Evolutionary conservation across 2,329 filamentous ascomycete species (phyloP).

Genomic region (Aspergillus sp.): DNA sequence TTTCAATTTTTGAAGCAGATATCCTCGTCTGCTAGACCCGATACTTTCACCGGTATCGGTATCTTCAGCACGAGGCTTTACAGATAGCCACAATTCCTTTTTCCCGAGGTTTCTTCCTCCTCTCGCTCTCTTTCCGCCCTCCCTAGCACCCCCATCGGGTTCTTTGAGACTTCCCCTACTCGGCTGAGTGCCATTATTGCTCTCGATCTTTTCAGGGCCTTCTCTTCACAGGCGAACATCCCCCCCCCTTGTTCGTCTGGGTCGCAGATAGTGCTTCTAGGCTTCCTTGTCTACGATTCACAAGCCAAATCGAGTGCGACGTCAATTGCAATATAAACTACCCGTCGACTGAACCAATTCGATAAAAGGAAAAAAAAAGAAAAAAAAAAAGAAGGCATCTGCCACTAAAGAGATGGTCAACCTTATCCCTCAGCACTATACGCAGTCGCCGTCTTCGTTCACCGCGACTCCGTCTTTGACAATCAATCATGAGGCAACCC

Average conservation of each 20-base stretch:
- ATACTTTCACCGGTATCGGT: constrained; percentile 84
- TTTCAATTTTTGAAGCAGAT: constrained; percentile 50
- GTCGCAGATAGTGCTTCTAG: constrained; percentile 92
- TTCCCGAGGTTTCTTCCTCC: constrained; percentile 77
- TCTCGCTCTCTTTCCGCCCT: constrained; percentile 74
- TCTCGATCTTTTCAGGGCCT: constrained; percentile 74
- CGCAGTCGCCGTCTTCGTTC: constrained; percentile 73
- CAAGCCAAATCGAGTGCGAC: constrained; percentile 14
- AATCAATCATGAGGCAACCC: constrained; percentile 92
- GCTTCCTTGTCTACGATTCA: constrained; percentile 31
- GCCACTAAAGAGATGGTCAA: constrained; percentile 70
- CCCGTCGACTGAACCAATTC: background rate
- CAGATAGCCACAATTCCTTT: constrained; percentile 81
- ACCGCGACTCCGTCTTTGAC: constrained; percentile 85
- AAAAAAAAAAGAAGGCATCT: background rate
- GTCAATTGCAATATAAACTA: background rate
- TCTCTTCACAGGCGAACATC: constrained; percentile 89
- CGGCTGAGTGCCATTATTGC: constrained; percentile 71
- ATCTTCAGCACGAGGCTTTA: constrained; percentile 66
- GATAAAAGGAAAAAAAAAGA: background rate
- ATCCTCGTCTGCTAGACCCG: constrained; percentile 78
- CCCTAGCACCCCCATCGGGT: constrained; percentile 70
- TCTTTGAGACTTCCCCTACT: constrained; percentile 63
- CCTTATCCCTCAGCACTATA: constrained; percentile 77
- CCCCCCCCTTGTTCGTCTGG: constrained; percentile 85